These are phyloP conservation scores for Cystoisospora suis DNA, from an alignment of 169 alveolate species.

Conservation along the genomic window DNA sequence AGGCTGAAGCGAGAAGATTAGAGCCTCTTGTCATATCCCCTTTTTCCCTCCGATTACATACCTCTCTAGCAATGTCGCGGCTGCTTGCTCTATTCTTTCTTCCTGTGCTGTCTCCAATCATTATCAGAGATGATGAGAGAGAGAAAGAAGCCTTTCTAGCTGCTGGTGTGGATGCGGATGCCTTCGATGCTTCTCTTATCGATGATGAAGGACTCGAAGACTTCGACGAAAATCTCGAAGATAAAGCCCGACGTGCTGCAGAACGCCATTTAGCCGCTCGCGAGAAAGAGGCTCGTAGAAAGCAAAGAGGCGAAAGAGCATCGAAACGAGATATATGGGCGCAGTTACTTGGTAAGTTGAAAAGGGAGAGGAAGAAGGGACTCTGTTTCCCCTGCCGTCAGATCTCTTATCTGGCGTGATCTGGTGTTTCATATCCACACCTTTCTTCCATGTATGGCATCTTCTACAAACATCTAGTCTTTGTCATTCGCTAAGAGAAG, in stretches of 20 bases:
- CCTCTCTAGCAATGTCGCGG: background rate
- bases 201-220: constrained; percentile 11
- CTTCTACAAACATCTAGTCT: too few species aligned
- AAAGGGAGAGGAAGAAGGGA: background rate
- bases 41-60: background rate
- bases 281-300: constrained; percentile 3
- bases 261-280: constrained; percentile 25
- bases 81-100: background rate
- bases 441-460: too few species aligned
- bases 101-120: too few species aligned
- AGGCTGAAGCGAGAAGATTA: too few species aligned
- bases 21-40: background rate
- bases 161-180: constrained; percentile 35
- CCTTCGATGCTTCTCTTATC: constrained; percentile 24
- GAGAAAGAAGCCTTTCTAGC: constrained; percentile 22
- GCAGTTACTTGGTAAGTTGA: constrained; percentile 9
- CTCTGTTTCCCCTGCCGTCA: constrained; percentile 40
- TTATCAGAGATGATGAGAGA: constrained; percentile 3
- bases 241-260: constrained; percentile 10
- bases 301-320: background rate
- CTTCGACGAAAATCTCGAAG: constrained; percentile 1
- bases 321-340: constrained; percentile 32
- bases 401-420: background rate
- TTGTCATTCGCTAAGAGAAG: too few species aligned
- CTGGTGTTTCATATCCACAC: too few species aligned